Conservation (phyloP, 208 protist genomes). For the Leishmania tarentolae region DNA sequence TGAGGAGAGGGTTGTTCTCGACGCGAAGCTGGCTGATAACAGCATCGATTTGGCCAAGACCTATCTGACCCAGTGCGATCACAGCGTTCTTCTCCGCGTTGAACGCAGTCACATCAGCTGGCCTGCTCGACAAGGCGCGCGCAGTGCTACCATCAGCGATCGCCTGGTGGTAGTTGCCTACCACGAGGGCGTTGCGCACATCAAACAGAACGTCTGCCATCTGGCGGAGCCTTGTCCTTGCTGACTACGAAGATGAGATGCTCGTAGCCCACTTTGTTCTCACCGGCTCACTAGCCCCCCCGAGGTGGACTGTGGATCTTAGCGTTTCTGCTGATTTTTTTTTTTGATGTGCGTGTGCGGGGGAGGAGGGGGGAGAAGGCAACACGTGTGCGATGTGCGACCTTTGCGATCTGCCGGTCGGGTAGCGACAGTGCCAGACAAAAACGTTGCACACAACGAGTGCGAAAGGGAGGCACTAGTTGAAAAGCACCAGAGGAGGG, state of each 20-base stretch:
- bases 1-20: slow-evolving; percentile 54
- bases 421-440: not conserved
- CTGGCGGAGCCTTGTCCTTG: not conserved
- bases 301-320: too few relatives aligned
- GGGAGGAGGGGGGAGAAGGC: too few relatives aligned
- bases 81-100: slow-evolving; percentile 69
- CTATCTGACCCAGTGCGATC: slow-evolving; percentile 72
- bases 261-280: not conserved
- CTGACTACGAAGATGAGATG: not conserved
- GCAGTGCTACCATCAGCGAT: slow-evolving; percentile 68
- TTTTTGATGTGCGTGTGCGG: too few relatives aligned
- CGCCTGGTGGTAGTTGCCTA: slow-evolving; percentile 87
- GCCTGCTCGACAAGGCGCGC: slow-evolving; percentile 36
- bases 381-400: not conserved
- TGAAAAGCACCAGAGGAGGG: not conserved
- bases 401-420: not conserved
- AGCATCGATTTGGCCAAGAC: slow-evolving; percentile 69
- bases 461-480: not conserved
- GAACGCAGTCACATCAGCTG: slow-evolving; percentile 62
- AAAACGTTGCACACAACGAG: not conserved
- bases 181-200: slow-evolving; percentile 74
- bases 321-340: too few relatives aligned
- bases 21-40: slow-evolving; percentile 63
- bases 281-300: not conserved
- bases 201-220: slow-evolving; percentile 90